Evolutionary conservation across 805 yeast genomes (phyloP), one percentile per base, ranked within the genome.

Genomic region (Metschnikowia shivogae): DNA sequence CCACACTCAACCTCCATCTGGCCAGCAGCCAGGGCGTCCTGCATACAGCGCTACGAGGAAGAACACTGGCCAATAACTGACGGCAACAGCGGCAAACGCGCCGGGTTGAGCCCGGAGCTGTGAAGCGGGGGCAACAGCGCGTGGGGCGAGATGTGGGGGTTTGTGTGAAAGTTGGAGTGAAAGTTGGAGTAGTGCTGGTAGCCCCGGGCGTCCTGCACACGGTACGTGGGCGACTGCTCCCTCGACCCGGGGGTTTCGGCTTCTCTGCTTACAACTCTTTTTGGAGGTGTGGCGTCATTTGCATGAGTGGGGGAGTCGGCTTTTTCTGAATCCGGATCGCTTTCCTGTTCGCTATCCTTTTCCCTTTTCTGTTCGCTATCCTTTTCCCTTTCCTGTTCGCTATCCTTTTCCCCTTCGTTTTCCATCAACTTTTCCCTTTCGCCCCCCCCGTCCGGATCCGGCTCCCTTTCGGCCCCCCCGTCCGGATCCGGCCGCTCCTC

Each of bases 31-130:
- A n/a, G n/a, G n/a, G n/a, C n/a, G n/a, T 17, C 17, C 17, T 17
- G 17, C 17, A 17, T 17, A 17, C 17, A 17, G 8, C 26, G n/a
- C 34, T 28, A 39, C 10, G 42, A 17, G 8, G 35, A 27, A 12
- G 35, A 30, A 13, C 35, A 31, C 28, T 43, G 29, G 29, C 49
- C 36, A 11, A 40, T 44, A 6, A 47, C 30, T 6, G 43, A 39
- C 8, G 52, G 49, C 8, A 49, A 20, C 53, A 49, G 53, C 32
- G 53, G 53, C 44, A 49, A 45, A 17, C 46, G 43, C 12, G 40
- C 24, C 28, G 42, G 4, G 10, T 29, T 6, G 14, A 14, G 24
- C 9, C 14, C 32, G 35, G 34, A 30, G 22, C 11, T 24, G 13
- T 33, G 27, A 22, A 40, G 27, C 12, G 43, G 38, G 8, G 45